Evolutionary conservation across 1,139 yeast genomes (phyloP).

Genomic region (Scheffersomyces stambukii): DNA sequence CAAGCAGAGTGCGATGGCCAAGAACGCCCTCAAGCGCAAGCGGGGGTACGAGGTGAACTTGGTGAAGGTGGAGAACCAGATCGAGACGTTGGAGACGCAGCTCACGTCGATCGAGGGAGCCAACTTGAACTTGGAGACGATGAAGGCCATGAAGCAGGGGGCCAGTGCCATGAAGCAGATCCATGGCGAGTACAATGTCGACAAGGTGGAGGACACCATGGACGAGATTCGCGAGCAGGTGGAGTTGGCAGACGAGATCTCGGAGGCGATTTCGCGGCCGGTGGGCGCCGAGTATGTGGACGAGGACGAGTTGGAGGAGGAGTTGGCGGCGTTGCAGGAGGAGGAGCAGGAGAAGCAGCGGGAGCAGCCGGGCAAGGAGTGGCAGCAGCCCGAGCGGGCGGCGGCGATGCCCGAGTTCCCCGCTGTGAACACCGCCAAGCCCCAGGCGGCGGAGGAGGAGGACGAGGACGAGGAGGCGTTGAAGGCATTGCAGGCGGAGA

Average conservation of each 20-base stretch:
- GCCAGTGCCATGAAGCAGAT: conserved; percentile 95
- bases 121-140: conserved; percentile 91
- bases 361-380: conserved; percentile 15
- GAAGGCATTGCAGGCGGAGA: conserved; percentile 86
- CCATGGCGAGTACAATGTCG: conserved; percentile 92
- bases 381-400: conserved; percentile 15
- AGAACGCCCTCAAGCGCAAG: conserved; percentile 84
- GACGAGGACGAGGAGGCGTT: conserved; percentile 92
- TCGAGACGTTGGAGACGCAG: conserved; percentile 86
- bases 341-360: conserved; percentile 56
- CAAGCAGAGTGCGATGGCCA: conserved; percentile 65
- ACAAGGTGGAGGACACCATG: conserved; percentile 97
- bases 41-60: conserved; percentile 76
- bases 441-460: conserved; percentile 47
- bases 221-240: conserved; percentile 97
- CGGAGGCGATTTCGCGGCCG: conserved; percentile 94
- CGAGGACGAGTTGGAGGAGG: conserved; percentile 87
- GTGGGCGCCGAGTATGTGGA: conserved; percentile 72
- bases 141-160: conserved; percentile 98
- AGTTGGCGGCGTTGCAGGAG: conserved; percentile 81
- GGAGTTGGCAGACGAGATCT: conserved; percentile 89
- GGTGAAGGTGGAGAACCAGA: conserved; percentile 78
- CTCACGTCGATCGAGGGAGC: conserved; percentile 90
- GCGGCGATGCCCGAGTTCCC: conserved; percentile 47
- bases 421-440: conserved; percentile 34